phyloP scores from a whole-genome alignment of 176 grass and related monocot species.

The Thinopyrum elongatum region DNA sequence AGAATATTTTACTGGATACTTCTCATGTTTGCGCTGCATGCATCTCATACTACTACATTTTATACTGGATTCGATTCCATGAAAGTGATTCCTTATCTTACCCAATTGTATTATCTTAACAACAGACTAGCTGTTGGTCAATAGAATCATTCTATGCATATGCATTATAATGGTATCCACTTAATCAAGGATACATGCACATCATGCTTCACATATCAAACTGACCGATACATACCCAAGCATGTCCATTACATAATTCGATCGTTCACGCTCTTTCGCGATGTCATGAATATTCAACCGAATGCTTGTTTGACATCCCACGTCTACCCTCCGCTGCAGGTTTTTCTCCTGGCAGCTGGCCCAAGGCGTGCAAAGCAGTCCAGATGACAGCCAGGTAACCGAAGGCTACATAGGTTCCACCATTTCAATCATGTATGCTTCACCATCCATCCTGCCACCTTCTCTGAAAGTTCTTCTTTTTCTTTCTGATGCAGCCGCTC shows the following conservation, averaged over 20 bases:
- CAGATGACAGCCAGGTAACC: constrained; percentile 73
- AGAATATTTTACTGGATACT: background rate
- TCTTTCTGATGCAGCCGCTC: constrained; percentile 56
- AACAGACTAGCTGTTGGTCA: background rate
- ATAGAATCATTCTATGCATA: background rate
- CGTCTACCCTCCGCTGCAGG: constrained; percentile 28
- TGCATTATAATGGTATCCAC: background rate
- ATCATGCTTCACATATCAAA: constrained; percentile 7
- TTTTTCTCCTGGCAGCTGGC: constrained; percentile 76
- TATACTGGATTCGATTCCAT: background rate
- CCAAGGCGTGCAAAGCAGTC: constrained; percentile 69
- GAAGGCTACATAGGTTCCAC: background rate
- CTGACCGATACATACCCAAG: background rate
- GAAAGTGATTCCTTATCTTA: background rate
- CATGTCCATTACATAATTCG: background rate
- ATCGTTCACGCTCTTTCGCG: background rate
- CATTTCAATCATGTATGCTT: constrained; percentile 5
- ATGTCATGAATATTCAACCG: background rate
- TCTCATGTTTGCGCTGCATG: background rate
- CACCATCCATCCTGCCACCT: background rate
- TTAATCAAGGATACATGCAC: background rate
- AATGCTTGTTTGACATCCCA: background rate
- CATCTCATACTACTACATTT: background rate
- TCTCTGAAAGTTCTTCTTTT: background rate
- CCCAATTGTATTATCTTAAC: background rate